Conservation (phyloP, 1,284 basidiomycete species). For the Sporisorium sorghi region DNA sequence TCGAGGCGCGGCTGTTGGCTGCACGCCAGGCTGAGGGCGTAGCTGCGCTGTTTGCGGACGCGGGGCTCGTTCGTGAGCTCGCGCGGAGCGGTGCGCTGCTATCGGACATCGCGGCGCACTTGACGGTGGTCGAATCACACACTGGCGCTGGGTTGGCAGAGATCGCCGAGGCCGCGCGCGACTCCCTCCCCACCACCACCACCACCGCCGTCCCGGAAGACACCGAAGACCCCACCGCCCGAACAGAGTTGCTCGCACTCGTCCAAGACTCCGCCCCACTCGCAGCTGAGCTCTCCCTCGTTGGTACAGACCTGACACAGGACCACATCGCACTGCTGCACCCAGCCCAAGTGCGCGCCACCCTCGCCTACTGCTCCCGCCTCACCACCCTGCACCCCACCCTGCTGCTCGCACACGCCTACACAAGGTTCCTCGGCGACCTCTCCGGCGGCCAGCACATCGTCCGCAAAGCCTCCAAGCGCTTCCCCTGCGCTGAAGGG, state of each 20-base stretch:
- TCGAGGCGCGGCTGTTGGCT: neutral
- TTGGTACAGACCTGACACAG: too few relatives aligned
- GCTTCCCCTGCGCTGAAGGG: conserved; percentile 70
- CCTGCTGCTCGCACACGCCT: conserved; percentile 40
- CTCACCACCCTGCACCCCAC: conserved; percentile 8
- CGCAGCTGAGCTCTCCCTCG: neutral
- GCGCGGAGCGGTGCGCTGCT: conserved; percentile 18
- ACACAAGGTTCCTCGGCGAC: conserved; percentile 81
- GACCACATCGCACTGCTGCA: conserved; percentile 43
- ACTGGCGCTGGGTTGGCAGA: conserved; percentile 29
- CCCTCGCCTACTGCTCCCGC: conserved; percentile 32
- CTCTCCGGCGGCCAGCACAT: conserved; percentile 84
- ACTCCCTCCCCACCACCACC: conserved; percentile 1
- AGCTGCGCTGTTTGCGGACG: conserved; percentile 10
- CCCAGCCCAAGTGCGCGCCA: conserved; percentile 29
- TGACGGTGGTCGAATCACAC: conserved; percentile 14
- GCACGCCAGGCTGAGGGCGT: neutral
- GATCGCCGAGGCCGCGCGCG: conserved; percentile 17
- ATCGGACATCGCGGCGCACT: conserved; percentile 36
- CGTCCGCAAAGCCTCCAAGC: conserved; percentile 74
- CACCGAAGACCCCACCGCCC: neutral
- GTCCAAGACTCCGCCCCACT: neutral
- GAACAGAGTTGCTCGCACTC: neutral
- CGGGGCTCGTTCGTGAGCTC: conserved; percentile 21
- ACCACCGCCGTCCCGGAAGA: neutral